Evolutionary conservation across 2,329 filamentous ascomycete species (phyloP).

Genomic region (Aspergillus flavus): DNA sequence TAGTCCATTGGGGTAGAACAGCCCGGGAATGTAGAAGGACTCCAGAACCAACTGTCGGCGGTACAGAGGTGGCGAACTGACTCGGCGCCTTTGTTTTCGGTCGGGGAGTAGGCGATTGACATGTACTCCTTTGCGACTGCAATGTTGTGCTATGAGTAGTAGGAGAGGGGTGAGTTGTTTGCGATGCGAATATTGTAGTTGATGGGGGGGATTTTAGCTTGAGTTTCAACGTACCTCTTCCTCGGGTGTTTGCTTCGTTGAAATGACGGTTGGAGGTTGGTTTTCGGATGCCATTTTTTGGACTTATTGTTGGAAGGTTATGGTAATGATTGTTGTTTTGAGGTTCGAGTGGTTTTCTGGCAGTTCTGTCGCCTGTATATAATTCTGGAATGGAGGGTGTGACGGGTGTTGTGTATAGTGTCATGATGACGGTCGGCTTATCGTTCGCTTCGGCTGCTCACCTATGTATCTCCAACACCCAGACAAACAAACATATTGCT

Average conservation of each 20-base stretch:
- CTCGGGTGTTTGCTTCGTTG: constrained; percentile 6
- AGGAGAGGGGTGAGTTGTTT: too few species aligned
- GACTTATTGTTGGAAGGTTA: background rate
- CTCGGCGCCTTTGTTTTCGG: constrained; percentile 35
- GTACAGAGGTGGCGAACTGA: constrained; percentile 40
- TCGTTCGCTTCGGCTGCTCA: background rate
- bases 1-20: constrained; percentile 42
- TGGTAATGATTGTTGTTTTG: too few species aligned
- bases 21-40: constrained; percentile 42
- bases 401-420: background rate
- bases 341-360: too few species aligned
- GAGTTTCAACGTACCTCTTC: constrained; percentile 5
- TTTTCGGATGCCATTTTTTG: constrained; percentile 5
- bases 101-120: constrained; percentile 41
- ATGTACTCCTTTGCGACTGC: constrained; percentile 40
- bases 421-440: background rate
- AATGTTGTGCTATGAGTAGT: constrained; percentile 29
- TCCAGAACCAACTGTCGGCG: constrained; percentile 35
- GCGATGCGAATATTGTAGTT: background rate
- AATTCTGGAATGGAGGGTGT: background rate
- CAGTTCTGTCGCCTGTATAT: background rate
- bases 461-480: background rate
- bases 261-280: constrained; percentile 9
- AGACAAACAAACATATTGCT: too few species aligned
- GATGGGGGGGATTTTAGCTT: background rate